Evolutionary conservation across 164 flowering plant genomes (phyloP).

Genomic region (Stephania yunnanensis): DNA sequence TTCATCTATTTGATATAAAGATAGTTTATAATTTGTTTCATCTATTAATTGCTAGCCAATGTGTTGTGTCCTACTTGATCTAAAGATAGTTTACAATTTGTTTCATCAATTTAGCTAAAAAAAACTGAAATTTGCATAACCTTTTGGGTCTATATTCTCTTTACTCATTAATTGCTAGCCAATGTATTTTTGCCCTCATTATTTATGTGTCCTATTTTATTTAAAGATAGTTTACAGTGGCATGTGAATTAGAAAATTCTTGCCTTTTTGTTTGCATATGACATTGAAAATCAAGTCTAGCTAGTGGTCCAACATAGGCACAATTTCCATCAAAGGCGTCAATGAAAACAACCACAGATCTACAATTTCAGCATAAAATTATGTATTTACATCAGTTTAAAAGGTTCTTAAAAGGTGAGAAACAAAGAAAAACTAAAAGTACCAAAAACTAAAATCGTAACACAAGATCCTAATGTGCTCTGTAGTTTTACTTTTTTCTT

Average conservation of each 20-base stretch:
- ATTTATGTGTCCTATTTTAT: no score
- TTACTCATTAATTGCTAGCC: no score
- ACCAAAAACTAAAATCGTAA: not conserved
- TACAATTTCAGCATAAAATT: not conserved
- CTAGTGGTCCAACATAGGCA: not conserved
- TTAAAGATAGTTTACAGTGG: not conserved
- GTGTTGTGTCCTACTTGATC: no score
- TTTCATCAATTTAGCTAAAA: no score
- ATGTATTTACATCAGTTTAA: not conserved
- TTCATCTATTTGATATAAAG: no score
- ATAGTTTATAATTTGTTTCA: no score
- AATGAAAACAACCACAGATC: not conserved
- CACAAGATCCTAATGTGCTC: not conserved
- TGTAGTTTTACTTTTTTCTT: constrained; percentile 13
- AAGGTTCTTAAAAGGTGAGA: not conserved
- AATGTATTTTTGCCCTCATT: not conserved
- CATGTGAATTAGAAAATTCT: not conserved
- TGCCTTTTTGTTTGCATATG: not conserved
- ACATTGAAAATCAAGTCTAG: not conserved
- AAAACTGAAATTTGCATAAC: no score
- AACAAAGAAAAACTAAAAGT: not conserved
- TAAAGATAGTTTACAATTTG: no score
- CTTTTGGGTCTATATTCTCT: no score
- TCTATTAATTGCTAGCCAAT: no score
- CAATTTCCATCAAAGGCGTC: not conserved